Conservation (phyloP, 805 yeast species). For the Metschnikowia noctiluminum region DNA sequence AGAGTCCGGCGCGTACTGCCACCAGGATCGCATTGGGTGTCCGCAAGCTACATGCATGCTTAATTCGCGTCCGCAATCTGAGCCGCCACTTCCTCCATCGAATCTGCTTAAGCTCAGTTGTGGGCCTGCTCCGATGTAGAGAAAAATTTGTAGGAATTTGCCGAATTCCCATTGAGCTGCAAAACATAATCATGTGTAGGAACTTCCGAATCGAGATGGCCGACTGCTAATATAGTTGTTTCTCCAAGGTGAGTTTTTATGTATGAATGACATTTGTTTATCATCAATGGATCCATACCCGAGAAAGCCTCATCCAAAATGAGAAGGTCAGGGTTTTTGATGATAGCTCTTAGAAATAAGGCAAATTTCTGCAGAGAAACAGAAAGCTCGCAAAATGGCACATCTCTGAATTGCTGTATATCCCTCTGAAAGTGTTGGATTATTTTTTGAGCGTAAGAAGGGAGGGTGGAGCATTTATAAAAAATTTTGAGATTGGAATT, state of each 20-base stretch:
- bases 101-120: neutral
- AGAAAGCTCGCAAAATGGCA: constrained; percentile 50
- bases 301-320: constrained; percentile 92
- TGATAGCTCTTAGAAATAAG: constrained; percentile 70
- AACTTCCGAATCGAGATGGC: constrained; percentile 80
- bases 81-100: too few species aligned
- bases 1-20: neutral
- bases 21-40: too few species aligned
- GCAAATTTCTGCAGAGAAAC: constrained; percentile 77
- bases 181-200: constrained; percentile 58
- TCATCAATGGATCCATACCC: constrained; percentile 58
- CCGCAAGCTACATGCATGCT: too few species aligned
- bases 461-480: constrained; percentile 29
- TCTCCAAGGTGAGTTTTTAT: constrained; percentile 20
- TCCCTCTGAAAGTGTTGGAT: constrained; percentile 21
- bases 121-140: neutral
- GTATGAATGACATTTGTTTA: constrained; percentile 32
- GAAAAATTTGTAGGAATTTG: constrained; percentile 19
- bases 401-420: constrained; percentile 36
- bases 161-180: constrained; percentile 29
- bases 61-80: too few species aligned
- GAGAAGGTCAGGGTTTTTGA: constrained; percentile 73
- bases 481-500: constrained; percentile 46
- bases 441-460: constrained; percentile 18
- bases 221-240: constrained; percentile 75